phyloP scores from a whole-genome alignment of 163 green algal species.

The Volvox carteri region DNA sequence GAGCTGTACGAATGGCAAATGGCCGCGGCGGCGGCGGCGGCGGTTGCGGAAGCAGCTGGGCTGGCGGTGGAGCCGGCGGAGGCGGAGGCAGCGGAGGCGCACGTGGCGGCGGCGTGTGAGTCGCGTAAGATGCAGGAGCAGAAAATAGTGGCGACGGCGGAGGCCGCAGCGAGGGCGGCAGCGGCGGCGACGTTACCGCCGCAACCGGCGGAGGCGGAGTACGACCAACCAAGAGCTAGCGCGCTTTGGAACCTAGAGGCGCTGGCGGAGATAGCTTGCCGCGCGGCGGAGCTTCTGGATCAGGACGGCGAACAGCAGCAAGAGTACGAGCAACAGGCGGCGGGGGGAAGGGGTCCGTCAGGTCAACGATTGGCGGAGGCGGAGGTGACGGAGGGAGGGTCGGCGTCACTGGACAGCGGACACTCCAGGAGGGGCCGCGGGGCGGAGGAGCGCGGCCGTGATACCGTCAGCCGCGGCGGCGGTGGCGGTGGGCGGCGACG shows the following conservation, averaged over 20 bases:
- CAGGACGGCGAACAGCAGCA: background rate
- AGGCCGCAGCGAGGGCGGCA: background rate
- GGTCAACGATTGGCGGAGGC: too few species aligned
- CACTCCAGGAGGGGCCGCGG: background rate
- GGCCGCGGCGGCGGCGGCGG: background rate
- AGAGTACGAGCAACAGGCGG: background rate
- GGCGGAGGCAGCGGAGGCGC: background rate
- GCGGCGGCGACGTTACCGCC: background rate
- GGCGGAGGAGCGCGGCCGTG: background rate
- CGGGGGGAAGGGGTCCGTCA: too few species aligned
- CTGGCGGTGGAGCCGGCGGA: background rate
- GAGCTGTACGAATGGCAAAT: background rate
- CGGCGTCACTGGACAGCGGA: background rate
- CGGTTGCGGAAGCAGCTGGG: background rate
- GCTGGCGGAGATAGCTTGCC: background rate
- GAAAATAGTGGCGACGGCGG: background rate
- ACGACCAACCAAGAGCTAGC: background rate
- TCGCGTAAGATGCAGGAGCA: too few species aligned
- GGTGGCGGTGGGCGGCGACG: background rate
- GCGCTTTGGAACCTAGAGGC: slow-evolving; percentile 10
- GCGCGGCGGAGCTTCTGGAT: background rate
- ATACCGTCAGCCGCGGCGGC: background rate
- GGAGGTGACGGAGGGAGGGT: background rate
- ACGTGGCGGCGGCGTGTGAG: background rate
- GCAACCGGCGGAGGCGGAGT: background rate